These are phyloP conservation scores for Rubroshorea leprosula DNA, from an alignment of 345 rosid genomes.

Conservation along the genomic window DNA sequence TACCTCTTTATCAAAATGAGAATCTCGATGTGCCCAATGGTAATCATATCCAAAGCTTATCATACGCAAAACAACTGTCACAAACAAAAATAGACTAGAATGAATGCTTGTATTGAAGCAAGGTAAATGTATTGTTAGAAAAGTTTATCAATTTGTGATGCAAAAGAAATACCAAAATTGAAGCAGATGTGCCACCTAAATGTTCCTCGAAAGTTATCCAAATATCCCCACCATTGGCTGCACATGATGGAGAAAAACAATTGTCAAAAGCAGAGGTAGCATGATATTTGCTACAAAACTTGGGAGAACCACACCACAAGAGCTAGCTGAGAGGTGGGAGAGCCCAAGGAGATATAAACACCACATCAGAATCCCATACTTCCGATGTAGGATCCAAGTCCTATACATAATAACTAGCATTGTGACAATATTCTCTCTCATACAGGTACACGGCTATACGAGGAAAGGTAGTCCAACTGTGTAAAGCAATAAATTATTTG, in stretches of 20 bases:
- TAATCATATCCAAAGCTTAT: slow-evolving; percentile 92
- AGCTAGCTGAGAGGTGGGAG: no score
- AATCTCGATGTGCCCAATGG: slow-evolving; percentile 58
- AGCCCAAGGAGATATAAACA: no score
- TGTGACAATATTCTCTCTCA: not conserved
- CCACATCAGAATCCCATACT: no score
- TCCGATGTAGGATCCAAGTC: no score
- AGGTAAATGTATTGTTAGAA: no score
- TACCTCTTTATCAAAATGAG: slow-evolving; percentile 73
- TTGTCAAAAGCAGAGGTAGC: slow-evolving; percentile 5
- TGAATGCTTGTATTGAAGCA: not conserved
- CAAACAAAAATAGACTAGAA: slow-evolving; percentile 1
- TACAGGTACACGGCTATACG: not conserved
- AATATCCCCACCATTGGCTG: slow-evolving; percentile 63
- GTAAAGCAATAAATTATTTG: not conserved
- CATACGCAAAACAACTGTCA: slow-evolving; percentile 78
- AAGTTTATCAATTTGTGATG: no score
- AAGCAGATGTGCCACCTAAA: slow-evolving; percentile 99
- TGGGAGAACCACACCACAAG: no score
- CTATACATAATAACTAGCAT: no score
- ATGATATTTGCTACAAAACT: no score
- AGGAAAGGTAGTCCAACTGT: no score
- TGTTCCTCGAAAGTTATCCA: slow-evolving; percentile 78
- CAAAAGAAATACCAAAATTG: slow-evolving; percentile 63
- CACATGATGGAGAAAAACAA: slow-evolving; percentile 10